Evolutionary conservation across 495 filamentous ascomycete genomes (phyloP), one percentile per base, ranked within the genome.

Genomic region (Pyrenopolyporus hunteri): DNA sequence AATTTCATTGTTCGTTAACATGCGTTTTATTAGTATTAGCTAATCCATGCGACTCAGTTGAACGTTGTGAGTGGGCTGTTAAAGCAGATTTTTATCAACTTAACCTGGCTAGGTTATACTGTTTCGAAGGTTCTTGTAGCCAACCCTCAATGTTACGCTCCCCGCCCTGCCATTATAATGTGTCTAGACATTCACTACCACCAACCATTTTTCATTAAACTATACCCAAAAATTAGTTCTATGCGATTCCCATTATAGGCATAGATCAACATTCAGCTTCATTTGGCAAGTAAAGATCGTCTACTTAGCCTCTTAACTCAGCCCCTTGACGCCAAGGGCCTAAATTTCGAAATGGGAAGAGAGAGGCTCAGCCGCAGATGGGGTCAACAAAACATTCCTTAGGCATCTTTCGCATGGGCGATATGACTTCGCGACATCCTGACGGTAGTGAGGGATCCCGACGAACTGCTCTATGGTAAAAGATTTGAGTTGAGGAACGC

Each of bases 351-450:
- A 22, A 53, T 42, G 40, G 11, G 46, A 16, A 32, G 6, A 43
- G 13, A 3, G 45, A 22, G 23, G 8, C 23, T 63, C 52, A 57
- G 59, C 59, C 46, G 52, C 59, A 57, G n/a, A 35, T 23, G 40
- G 23, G 39, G 31, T 9, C n/a, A 17, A 14, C 22, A 23, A 58
- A 20, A 10, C n/a, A 13, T 25, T 7, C 39, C 9, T 22, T 26
- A 32, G 4, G 10, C 16, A n/a, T n/a, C 7, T 40, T 2, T 40
- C 37, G 37, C 13, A 42, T 42, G n/a, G 23, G 19, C 19, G 23
- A 42, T 42, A 11, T 42, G n/a, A 23, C 4, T 19, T 7, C 5
- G 22, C 10, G 13, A 11, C 22, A 26, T 14, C 8, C 8, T 28
- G 22, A 36, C 23, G 6, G 3, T 8, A n/a, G n/a, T n/a, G n/a